Conservation (phyloP, 1,284 basidiomycete genomes). For the Stereum hirsutum region DNA sequence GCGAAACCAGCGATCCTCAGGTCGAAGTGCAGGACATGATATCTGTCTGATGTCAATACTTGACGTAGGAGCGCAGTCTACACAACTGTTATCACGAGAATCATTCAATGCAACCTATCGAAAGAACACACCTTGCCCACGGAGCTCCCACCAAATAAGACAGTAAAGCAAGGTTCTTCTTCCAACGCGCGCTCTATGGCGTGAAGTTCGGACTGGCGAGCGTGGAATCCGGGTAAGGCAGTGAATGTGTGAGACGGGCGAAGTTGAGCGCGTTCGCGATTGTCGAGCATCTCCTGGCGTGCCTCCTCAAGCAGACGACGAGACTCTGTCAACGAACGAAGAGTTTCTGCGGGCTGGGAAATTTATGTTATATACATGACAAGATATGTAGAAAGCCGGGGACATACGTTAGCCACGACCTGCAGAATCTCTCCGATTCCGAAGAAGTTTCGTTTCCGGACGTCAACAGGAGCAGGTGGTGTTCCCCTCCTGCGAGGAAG, state of each 20-base stretch:
- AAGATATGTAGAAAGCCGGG: constrained; percentile 10
- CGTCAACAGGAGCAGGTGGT: too few relatives aligned
- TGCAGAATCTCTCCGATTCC: constrained; percentile 70
- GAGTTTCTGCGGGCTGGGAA: constrained; percentile 62
- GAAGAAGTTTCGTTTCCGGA: constrained; percentile 61
- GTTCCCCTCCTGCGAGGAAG: too few relatives aligned
- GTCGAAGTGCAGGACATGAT: constrained; percentile 78
- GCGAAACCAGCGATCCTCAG: constrained; percentile 78
- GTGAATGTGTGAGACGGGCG: constrained; percentile 73
- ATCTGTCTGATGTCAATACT: constrained; percentile 55
- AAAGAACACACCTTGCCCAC: constrained; percentile 54
- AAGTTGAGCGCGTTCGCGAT: constrained; percentile 52
- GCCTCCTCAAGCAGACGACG: constrained; percentile 68
- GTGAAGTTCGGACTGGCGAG: constrained; percentile 54
- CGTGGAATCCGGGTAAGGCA: constrained; percentile 62
- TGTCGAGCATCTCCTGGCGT: constrained; percentile 60
- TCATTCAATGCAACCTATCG: background rate
- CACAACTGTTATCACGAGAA: background rate
- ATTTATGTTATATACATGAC: constrained; percentile 2
- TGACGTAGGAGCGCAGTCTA: constrained; percentile 72
- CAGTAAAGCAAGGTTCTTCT: constrained; percentile 68
- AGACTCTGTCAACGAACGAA: constrained; percentile 71
- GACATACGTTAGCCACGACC: constrained; percentile 64
- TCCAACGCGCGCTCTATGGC: constrained; percentile 56
- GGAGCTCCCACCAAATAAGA: constrained; percentile 74